These are phyloP conservation scores for Talaromyces rugulosus DNA, from an alignment of 2,329 filamentous ascomycete genomes.

Conservation along the genomic window DNA sequence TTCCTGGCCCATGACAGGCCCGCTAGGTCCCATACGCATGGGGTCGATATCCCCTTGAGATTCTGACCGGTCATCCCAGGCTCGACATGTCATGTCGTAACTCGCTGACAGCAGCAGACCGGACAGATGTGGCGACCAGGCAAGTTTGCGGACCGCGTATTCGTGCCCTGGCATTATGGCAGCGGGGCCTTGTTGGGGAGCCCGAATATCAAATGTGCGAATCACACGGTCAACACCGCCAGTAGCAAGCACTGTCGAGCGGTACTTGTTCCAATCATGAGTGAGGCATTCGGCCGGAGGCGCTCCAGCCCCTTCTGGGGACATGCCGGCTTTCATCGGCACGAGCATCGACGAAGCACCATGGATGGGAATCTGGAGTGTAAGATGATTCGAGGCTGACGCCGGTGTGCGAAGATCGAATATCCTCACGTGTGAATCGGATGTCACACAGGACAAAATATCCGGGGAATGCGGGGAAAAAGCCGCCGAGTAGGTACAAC, in stretches of 20 bases:
- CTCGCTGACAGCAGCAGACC: conserved; percentile 84
- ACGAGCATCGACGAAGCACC: conserved; percentile 53
- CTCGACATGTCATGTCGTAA: conserved; percentile 95
- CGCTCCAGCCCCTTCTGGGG: conserved; percentile 29
- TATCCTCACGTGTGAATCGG: conserved; percentile 82
- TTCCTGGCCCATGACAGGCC: conserved; percentile 58
- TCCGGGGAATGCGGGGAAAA: conserved; percentile 86
- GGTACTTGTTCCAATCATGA: conserved; percentile 99
- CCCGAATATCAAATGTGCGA: conserved; percentile 85
- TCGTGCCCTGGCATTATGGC: conserved; percentile 77
- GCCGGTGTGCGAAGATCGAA: conserved; percentile 88
- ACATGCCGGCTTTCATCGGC: conserved; percentile 29
- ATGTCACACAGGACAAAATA: conserved; percentile 80
- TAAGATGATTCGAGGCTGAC: conserved; percentile 82
- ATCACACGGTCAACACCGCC: conserved; percentile 85
- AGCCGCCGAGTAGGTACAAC: conserved; percentile 87
- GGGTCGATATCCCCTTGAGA: conserved; percentile 33
- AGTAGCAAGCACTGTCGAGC: conserved; percentile 75
- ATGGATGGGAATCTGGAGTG: conserved; percentile 78
- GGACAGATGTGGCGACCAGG: conserved; percentile 91
- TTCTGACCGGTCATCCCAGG: conserved; percentile 80
- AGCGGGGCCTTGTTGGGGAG: conserved; percentile 66
- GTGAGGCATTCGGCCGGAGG: conserved; percentile 81
- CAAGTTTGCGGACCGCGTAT: conserved; percentile 79
- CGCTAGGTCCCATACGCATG: conserved; percentile 35